Evolutionary conservation across 805 yeast genomes (phyloP), one percentile per base, ranked within the genome.

Genomic region (Candida koratica): DNA sequence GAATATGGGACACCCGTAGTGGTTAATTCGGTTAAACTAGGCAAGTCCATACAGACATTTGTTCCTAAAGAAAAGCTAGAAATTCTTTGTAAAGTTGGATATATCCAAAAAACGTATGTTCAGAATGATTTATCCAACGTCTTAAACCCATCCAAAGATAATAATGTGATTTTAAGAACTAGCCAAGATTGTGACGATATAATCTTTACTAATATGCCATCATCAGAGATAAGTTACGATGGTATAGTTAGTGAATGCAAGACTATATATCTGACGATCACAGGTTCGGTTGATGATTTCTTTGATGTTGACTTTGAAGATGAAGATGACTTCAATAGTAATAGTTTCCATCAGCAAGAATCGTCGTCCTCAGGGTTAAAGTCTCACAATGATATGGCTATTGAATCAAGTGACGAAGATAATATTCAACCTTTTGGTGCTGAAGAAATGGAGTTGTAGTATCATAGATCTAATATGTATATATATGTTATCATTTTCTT

Each of bases 251-350:
- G 89, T 2, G 93, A 87, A 42, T 87, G 89, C 5, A 83, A 79
- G 53, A 64, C 75, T 14, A 56, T 90, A 27, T 90, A 86, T 56
- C 79, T 77, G 42, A 69, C 73, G 38, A 80, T 90, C 43, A 94
- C 93, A 8, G 97, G 97, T 7, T 76, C 95, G 2, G 93, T 84
- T 55, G 97, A 90, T 50, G 97, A 90, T 60, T 93, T 93, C 64
- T 90, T 90, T 55, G 96, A 87, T 57, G 85, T 90, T 27, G 97
- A 90, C 60, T 90, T 90, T 54, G 97, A 90, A 60, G 97, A 90
- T 56, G 96, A 88, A 14, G 95, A 84, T 28, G 70, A 67, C 4
- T 40, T 30, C 23, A 41, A 36, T 33, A 36, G 39, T 16, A 37
- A 39, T 23, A 42, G 44, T n/a, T 44, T 42, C 38, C 48, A 44